phyloP scores from a whole-genome alignment of 2,329 filamentous ascomycete genomes.

The Pezicula rhizophila region DNA sequence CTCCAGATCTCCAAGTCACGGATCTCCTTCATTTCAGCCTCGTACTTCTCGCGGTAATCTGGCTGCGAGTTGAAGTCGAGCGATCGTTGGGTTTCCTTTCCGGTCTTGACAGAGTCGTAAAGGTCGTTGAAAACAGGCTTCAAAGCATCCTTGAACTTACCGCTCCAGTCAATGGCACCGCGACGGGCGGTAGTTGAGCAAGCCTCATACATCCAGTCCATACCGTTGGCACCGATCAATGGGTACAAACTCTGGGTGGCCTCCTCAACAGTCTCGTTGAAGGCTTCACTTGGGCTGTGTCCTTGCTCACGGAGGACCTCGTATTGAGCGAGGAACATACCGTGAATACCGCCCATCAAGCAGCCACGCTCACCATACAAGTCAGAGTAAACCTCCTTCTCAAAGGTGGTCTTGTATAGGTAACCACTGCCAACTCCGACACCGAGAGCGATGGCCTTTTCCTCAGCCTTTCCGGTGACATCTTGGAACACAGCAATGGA shows the following conservation, averaged over 20 bases:
- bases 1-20: slow-evolving; percentile 98
- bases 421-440: slow-evolving; percentile 96
- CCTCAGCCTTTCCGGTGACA: slow-evolving; percentile 94
- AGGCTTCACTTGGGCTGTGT: slow-evolving; percentile 95
- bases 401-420: slow-evolving; percentile 99
- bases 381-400: slow-evolving; percentile 99
- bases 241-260: slow-evolving; percentile 97
- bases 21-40: slow-evolving; percentile 98
- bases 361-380: slow-evolving; percentile 99
- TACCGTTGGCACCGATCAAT: slow-evolving; percentile 92
- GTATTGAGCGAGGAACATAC: slow-evolving; percentile 99
- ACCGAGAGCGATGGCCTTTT: slow-evolving; percentile 95
- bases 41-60: slow-evolving; percentile 96
- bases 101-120: slow-evolving; percentile 87
- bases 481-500: slow-evolving; percentile 98
- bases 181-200: slow-evolving; percentile 98
- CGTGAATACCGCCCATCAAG: slow-evolving; percentile 99
- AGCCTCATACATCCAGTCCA: slow-evolving; percentile 99
- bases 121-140: slow-evolving; percentile 99
- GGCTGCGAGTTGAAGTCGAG: slow-evolving; percentile 94
- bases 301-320: slow-evolving; percentile 98
- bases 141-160: slow-evolving; percentile 93
- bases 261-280: slow-evolving; percentile 99
- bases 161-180: slow-evolving; percentile 98
- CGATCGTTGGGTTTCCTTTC: slow-evolving; percentile 90